A percentile compares a stretch with the other conserved stretches of the same genome.
Conservation (phyloP, 106 monocot species). For the Dioscorea alata region DNA sequence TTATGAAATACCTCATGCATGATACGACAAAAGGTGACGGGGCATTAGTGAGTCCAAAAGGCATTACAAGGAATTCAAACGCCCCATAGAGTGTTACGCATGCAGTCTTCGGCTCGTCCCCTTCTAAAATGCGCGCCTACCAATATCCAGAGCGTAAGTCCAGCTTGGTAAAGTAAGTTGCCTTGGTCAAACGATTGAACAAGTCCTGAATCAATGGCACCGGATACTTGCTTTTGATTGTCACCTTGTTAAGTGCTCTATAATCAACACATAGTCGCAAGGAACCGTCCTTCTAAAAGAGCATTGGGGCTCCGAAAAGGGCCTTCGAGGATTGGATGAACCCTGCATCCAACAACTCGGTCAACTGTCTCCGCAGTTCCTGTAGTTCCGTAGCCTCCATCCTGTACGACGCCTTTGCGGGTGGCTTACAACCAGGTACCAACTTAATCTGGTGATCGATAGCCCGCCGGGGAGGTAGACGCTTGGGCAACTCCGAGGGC, state of each 20-base stretch:
- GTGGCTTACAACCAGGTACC: not conserved
- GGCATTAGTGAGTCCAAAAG: too few species aligned
- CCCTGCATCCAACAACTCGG: not conserved
- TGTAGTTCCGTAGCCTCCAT: not conserved
- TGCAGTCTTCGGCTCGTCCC: too few species aligned
- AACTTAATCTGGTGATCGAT: conserved; percentile 3
- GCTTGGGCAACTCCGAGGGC: not conserved
- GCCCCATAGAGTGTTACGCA: too few species aligned
- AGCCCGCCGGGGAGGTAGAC: not conserved
- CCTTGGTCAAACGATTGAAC: too few species aligned
- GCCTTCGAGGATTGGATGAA: not conserved
- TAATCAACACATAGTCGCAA: not conserved
- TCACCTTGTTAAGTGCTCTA: not conserved
- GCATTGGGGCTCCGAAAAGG: not conserved
- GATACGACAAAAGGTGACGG: too few species aligned
- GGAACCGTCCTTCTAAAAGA: not conserved
- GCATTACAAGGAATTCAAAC: too few species aligned
- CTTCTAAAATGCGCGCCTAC: too few species aligned
- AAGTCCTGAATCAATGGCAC: too few species aligned
- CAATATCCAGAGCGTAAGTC: too few species aligned
- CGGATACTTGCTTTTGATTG: not conserved
- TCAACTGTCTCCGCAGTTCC: not conserved
- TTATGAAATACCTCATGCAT: too few species aligned
- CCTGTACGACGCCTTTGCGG: not conserved
- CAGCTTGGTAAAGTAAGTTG: too few species aligned